Percentiles rank a stretch among this genome's conserved stretches.
Evolutionary conservation across 208 protist genomes (phyloP).

Genomic region (Crithidia brevicula): DNA sequence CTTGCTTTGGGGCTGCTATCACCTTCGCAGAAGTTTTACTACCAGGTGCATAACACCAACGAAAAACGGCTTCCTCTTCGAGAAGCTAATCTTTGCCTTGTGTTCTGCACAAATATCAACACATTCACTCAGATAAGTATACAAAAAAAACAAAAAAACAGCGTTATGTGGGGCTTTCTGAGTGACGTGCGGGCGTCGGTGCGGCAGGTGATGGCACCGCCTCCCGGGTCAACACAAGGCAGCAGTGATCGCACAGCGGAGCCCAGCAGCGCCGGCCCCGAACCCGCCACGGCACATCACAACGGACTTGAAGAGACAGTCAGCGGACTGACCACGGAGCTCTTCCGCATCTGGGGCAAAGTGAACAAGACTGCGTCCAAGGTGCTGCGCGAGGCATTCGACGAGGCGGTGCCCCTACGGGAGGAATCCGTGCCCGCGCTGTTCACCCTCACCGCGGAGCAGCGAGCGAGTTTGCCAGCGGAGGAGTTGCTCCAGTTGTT

Average conservation of each 20-base stretch:
- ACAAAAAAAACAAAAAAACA: background rate
- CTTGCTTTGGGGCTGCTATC: too few species aligned
- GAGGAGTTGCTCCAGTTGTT: constrained; percentile 42
- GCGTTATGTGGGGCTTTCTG: constrained; percentile 26
- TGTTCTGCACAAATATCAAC: background rate
- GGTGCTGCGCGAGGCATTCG: constrained; percentile 37
- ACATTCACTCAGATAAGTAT: too few species aligned
- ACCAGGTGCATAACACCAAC: too few species aligned
- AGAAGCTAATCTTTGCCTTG: constrained; percentile 14
- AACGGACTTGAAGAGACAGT: constrained; percentile 17
- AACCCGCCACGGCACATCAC: background rate
- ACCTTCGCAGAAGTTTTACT: too few species aligned
- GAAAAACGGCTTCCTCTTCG: too few species aligned
- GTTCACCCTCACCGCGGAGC: constrained; percentile 33
- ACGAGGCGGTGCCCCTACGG: constrained; percentile 20
- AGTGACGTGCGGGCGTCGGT: constrained; percentile 33
- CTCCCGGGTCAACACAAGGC: too few species aligned
- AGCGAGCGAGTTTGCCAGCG: constrained; percentile 27
- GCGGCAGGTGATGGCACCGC: constrained; percentile 23
- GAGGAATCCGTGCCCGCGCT: constrained; percentile 36
- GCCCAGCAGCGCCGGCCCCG: background rate
- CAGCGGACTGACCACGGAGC: constrained; percentile 17
- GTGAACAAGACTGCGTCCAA: constrained; percentile 40
- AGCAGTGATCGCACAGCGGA: background rate
- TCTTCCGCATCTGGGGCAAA: constrained; percentile 37